Base-by-base conservation (phyloP, 352 stramenopile species). In the Globisporangium parvum region DNA sequence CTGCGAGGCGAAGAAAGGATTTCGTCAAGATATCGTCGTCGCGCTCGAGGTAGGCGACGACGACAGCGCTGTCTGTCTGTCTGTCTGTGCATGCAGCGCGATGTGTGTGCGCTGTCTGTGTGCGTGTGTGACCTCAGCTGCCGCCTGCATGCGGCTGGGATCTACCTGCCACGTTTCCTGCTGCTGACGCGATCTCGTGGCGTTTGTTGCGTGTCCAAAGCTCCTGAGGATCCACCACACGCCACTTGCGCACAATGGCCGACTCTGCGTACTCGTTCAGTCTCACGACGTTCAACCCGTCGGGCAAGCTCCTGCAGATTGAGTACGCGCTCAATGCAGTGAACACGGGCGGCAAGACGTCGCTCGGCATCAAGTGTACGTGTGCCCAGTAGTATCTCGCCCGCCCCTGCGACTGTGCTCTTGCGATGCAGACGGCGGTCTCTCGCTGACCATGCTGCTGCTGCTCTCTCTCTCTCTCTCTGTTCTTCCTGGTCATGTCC, bases 251-350 rank as follows among this genome's bases (percentile, higher is more conserved):
- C 46, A 85, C 49, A 37, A 98, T 98, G 95, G 93, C 88, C 60
- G 95, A 98, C 80, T 98, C 94, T 55, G 92, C 93, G 52, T 99
- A 99, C 71, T 98, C 92, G 62, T 99, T 99, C 82, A 99, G 95
- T 71, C 82, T 99, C 53, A 99, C 97, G 64, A 99, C 97, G 57
- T 99, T 99, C 81, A 98, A 96, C 71, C 88, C 95, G 59, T 98
- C 95, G 37, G 97, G 97, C 48, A 99, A 99, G 81, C 85, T 99
- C 48, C 85, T 99, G 48, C 97, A 99, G 83, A 99, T 99, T 66
- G 97, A 99, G 76, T 99, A 99, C 66, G 97, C 97, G 28, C 82
- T 99, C 2, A 99, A 98, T 61, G 96, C 96, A 9, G 97, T 99
- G n/a, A 92, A 97, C 67, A 89, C 88, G 55, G 93, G 98, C 64